Conservation (phyloP, 495 filamentous ascomycete genomes). For the Rostrohypoxylon terebratum region DNA sequence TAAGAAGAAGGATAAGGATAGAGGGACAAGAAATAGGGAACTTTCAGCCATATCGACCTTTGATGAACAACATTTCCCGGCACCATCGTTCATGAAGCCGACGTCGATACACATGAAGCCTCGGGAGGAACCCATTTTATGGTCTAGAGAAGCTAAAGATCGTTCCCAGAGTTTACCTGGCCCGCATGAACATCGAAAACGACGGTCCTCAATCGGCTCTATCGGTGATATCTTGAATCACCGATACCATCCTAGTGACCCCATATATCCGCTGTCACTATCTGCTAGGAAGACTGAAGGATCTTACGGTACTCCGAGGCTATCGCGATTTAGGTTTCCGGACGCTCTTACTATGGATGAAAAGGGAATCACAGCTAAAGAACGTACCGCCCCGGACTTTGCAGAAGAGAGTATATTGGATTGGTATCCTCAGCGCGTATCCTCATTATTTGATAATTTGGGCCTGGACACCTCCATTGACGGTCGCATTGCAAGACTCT, state of each 20-base stretch:
- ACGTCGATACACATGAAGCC: constrained; percentile 60
- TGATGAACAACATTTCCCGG: constrained; percentile 51
- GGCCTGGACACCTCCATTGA: constrained; percentile 42
- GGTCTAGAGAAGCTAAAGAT: constrained; percentile 36
- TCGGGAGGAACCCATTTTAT: constrained; percentile 52
- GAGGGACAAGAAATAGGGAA: constrained; percentile 25
- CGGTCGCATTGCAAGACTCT: constrained; percentile 16
- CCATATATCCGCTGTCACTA: constrained; percentile 9
- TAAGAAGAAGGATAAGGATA: constrained; percentile 37
- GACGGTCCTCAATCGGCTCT: constrained; percentile 42
- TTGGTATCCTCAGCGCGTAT: constrained; percentile 46
- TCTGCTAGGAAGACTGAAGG: constrained; percentile 6
- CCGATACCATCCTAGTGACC: constrained; percentile 29
- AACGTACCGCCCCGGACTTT: not conserved
- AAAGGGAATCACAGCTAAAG: not conserved
- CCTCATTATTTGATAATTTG: constrained; percentile 44
- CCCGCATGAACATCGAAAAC: constrained; percentile 38
- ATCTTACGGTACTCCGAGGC: constrained; percentile 10
- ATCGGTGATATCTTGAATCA: constrained; percentile 30
- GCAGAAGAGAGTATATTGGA: constrained; percentile 38
- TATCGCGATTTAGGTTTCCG: constrained; percentile 40
- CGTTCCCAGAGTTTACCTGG: constrained; percentile 58
- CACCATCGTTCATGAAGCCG: constrained; percentile 61
- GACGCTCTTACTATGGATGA: constrained; percentile 29
- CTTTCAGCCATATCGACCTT: constrained; percentile 9